Conservation (phyloP, 2,329 filamentous ascomycete species). For the Zasmidium citrigriseum region DNA sequence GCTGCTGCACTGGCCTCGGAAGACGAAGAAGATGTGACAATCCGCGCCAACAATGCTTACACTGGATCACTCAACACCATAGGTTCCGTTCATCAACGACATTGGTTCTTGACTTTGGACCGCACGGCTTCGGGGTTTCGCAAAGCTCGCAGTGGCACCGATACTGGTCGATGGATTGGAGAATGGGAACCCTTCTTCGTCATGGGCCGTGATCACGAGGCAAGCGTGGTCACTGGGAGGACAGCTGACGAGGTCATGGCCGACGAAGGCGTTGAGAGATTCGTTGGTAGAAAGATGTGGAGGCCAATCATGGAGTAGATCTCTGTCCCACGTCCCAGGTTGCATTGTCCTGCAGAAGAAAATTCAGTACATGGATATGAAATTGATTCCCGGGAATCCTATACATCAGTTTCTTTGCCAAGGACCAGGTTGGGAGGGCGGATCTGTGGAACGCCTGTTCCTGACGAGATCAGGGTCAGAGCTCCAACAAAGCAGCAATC, state of each 20-base stretch:
- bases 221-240: constrained; percentile 67
- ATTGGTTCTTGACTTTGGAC: constrained; percentile 68
- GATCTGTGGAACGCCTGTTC: background rate
- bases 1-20: constrained; percentile 32
- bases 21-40: constrained; percentile 46
- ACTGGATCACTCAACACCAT: constrained; percentile 66
- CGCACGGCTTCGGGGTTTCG: constrained; percentile 60
- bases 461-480: background rate
- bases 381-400: background rate
- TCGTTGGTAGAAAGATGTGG: constrained; percentile 63
- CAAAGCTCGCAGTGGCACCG: constrained; percentile 33
- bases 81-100: constrained; percentile 66
- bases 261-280: constrained; percentile 62
- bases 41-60: constrained; percentile 66
- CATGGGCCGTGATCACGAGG: constrained; percentile 60
- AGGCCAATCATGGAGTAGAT: constrained; percentile 38
- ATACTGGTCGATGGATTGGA: constrained; percentile 31
- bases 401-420: background rate
- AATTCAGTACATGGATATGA: constrained; percentile 67
- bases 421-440: background rate
- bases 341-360: constrained; percentile 44
- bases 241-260: constrained; percentile 59
- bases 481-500: background rate
- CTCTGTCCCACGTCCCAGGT: constrained; percentile 1
- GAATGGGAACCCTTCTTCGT: constrained; percentile 63